Conservation (phyloP, 306 rosid genomes). For the Herpetospermum pedunculosum region DNA sequence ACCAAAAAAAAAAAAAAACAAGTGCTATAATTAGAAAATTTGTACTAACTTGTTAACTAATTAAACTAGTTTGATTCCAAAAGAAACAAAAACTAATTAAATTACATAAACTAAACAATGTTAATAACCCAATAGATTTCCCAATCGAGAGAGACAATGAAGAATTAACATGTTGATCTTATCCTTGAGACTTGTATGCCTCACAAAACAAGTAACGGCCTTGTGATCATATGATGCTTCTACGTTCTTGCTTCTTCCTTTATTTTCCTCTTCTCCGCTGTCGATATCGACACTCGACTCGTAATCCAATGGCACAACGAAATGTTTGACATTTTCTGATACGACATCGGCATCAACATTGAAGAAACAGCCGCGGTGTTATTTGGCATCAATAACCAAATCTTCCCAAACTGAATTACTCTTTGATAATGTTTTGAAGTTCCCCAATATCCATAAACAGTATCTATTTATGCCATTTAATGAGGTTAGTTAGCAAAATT, state of each 20-base stretch:
- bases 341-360: slow-evolving; percentile 28
- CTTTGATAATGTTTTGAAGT: slow-evolving; percentile 27
- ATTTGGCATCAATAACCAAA: slow-evolving; percentile 44
- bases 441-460: slow-evolving; percentile 74
- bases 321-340: slow-evolving; percentile 31
- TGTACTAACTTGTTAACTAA: no score
- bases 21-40: no score
- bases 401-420: slow-evolving; percentile 44
- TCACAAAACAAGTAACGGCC: not conserved
- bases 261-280: not conserved
- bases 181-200: not conserved
- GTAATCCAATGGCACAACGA: slow-evolving; percentile 16
- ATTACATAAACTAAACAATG: no score
- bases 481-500: not conserved
- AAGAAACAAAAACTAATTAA: no score
- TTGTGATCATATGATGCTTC: not conserved
- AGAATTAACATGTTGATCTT: not conserved
- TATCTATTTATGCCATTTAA: slow-evolving; percentile 30
- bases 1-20: no score
- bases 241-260: not conserved
- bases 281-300: not conserved
- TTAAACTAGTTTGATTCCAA: no score
- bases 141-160: not conserved
- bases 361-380: slow-evolving; percentile 45
- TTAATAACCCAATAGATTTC: not conserved